Evolutionary conservation across 345 rosid genomes (phyloP).

Genomic region (Eucalyptus tenuipes): DNA sequence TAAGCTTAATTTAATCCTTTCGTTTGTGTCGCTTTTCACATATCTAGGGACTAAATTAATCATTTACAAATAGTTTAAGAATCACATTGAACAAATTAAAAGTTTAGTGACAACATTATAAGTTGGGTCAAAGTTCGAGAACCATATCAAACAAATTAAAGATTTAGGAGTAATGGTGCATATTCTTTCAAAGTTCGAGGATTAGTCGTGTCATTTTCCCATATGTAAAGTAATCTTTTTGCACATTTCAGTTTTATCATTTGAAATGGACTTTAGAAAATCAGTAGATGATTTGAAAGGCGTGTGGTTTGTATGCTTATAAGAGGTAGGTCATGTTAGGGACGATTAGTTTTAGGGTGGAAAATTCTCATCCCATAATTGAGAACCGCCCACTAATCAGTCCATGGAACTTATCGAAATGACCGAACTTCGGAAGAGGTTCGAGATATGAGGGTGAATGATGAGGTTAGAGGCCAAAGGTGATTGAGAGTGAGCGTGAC

Average conservation of each 20-base stretch:
- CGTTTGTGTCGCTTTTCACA: neutral
- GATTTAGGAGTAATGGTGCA: rapidly evolving
- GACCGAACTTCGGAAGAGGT: too few relatives aligned
- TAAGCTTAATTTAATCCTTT: neutral
- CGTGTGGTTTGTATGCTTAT: neutral
- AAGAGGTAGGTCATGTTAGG: neutral
- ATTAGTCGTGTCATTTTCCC: neutral
- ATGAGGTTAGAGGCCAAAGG: too few relatives aligned
- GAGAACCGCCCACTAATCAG: too few relatives aligned
- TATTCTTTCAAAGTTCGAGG: neutral
- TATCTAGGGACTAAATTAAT: neutral
- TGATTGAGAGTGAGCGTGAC: too few relatives aligned
- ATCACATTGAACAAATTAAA: neutral
- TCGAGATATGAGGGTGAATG: too few relatives aligned
- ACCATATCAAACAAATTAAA: neutral
- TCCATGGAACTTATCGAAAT: too few relatives aligned
- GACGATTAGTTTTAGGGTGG: too few relatives aligned
- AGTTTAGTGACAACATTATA: rapidly evolving
- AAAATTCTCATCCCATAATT: too few relatives aligned
- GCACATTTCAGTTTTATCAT: neutral
- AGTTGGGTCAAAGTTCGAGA: neutral
- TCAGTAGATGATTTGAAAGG: neutral
- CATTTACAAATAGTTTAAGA: neutral
- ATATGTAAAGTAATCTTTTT: neutral
- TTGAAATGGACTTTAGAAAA: too few relatives aligned